These are phyloP conservation scores for Dichotomopilus funicola DNA, from an alignment of 2,329 filamentous ascomycete species.

Conservation along the genomic window DNA sequence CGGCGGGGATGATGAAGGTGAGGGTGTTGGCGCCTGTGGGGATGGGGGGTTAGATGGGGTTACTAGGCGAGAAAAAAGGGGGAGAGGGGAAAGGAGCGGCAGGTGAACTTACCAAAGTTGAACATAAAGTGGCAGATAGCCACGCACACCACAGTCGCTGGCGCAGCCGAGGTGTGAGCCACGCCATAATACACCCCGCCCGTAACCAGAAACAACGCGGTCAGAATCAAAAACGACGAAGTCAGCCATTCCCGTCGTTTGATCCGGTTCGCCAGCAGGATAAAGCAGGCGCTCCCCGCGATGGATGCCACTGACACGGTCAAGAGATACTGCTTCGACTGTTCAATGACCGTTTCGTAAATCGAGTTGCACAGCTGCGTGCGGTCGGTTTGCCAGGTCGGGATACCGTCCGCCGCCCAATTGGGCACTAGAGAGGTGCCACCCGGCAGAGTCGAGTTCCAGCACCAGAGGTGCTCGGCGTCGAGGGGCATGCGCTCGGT, in stretches of 20 bases:
- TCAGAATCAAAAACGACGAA: conserved; percentile 41
- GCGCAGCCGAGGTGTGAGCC: conserved; percentile 35
- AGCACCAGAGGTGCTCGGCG: conserved; percentile 35
- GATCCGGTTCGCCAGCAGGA: conserved; percentile 42
- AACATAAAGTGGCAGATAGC: conserved; percentile 49
- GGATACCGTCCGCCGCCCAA: conserved; percentile 37
- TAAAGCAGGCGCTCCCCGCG: conserved; percentile 43
- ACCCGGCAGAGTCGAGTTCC: conserved; percentile 38
- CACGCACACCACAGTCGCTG: conserved; percentile 44
- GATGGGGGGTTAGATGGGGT: neutral
- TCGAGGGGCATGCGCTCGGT: conserved; percentile 30
- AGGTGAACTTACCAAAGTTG: conserved; percentile 41
- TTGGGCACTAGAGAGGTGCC: conserved; percentile 39
- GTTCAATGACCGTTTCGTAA: conserved; percentile 45
- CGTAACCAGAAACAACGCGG: conserved; percentile 42
- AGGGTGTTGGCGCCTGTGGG: conserved; percentile 50
- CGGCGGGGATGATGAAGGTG: conserved; percentile 58
- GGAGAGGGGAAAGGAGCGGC: neutral
- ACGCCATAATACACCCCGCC: conserved; percentile 46
- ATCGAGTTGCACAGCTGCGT: conserved; percentile 45
- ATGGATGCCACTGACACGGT: conserved; percentile 48
- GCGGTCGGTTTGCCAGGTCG: conserved; percentile 44
- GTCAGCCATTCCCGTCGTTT: conserved; percentile 46
- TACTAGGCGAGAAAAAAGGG: neutral
- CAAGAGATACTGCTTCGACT: conserved; percentile 47